A percentile compares a stretch with the other conserved stretches of the same genome.
These are phyloP conservation scores for Backusella westeae DNA, from an alignment of 192 early-diverging fungal species.

Conservation along the genomic window DNA sequence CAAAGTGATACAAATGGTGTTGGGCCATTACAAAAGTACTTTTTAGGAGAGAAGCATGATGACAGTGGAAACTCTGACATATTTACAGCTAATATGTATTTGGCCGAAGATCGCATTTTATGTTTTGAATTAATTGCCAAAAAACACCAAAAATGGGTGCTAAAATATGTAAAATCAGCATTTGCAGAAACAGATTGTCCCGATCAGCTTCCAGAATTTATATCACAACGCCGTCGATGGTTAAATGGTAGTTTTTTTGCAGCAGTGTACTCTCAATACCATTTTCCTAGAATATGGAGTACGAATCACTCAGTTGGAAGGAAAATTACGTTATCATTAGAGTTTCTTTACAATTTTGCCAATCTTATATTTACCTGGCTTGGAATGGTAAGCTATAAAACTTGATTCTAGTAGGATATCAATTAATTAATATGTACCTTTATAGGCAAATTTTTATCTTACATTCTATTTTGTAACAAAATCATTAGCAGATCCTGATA, in stretches of 20 bases:
- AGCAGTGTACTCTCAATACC: constrained; percentile 58
- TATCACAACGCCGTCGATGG: constrained; percentile 97
- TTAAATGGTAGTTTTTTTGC: constrained; percentile 84
- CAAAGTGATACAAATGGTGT: constrained; percentile 58
- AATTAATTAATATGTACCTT: not conserved
- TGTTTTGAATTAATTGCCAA: constrained; percentile 95
- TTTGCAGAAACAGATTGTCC: constrained; percentile 95
- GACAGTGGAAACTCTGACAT: constrained; percentile 54
- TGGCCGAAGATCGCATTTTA: constrained; percentile 90
- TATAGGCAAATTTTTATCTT: constrained; percentile 58
- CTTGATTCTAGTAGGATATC: no score
- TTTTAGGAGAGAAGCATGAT: constrained; percentile 89
- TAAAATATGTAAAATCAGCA: constrained; percentile 87
- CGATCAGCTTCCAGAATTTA: constrained; percentile 85
- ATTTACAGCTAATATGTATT: constrained; percentile 91
- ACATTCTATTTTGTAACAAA: constrained; percentile 57
- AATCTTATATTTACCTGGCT: constrained; percentile 77
- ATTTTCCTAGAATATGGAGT: constrained; percentile 60
- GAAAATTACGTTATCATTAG: constrained; percentile 54
- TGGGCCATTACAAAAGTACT: constrained; percentile 76
- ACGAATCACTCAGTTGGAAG: constrained; percentile 48
- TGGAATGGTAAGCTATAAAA: constrained; percentile 55
- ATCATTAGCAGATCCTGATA: constrained; percentile 36
- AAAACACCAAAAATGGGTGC: constrained; percentile 68
- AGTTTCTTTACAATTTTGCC: constrained; percentile 72